Evolutionary conservation across 306 rosid genomes (phyloP), one percentile per base, ranked within the genome.

Genomic region (Lotus japonicus): DNA sequence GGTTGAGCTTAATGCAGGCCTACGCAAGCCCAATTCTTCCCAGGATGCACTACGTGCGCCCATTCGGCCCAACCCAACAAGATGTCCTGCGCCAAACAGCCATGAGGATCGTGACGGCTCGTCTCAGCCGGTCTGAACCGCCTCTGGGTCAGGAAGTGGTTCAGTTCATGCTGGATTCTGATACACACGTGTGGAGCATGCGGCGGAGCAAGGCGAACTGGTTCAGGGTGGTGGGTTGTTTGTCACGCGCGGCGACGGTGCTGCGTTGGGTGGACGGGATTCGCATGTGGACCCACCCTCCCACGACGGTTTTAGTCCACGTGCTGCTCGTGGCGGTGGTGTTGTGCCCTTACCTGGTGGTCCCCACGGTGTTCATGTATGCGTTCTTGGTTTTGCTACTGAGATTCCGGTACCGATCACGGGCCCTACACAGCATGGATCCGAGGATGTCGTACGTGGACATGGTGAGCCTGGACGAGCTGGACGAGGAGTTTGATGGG

Each of bases 401-500:
- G 60, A 73, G 94, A 15, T 90, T 66, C 19, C 71, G 94, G 3
- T 75, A 71, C 50, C 82, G 94, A 0, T 61, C 35, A 3, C 39
- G 84, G 66, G 72, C 45, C 16, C 84, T 95, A 11, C 74, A 13
- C 2, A 82, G 51, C 64, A 83, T 92, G 86, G 95, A 90, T 68
- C 81, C 86, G 5, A 75, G 91, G 23, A 28, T 90, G 31, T 92
- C 97, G 0, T 83, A 86, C 74, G 85, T 88, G 71, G 97, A 90
- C 46, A 80, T 80, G 1, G 92, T 85, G 58, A 85, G 87, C 60
- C 13, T 67, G 0, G 96, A 92, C 6, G 98, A 92, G 74, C 79
- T 92, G 1, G 97, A 92, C 2, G 98, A 92, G 36, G 98, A 92
- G 72, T 86, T 92, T 0, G 98, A 90, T 41, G 88, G 94, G 42